These are phyloP conservation scores for Naganishia antarctica DNA, from an alignment of 768 basidiomycete species.

Conservation along the genomic window DNA sequence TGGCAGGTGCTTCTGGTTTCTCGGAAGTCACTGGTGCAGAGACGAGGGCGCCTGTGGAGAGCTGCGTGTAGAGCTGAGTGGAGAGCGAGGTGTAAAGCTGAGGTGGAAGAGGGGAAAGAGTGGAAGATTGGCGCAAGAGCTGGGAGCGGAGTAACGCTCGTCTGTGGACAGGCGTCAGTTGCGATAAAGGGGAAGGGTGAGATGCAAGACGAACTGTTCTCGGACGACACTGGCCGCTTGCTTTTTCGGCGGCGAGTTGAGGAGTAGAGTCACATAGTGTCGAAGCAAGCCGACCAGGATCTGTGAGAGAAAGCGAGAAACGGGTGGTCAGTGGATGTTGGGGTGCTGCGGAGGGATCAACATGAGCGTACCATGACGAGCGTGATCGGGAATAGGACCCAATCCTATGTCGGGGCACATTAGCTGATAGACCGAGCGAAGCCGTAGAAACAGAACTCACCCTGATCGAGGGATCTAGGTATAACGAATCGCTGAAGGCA, in stretches of 20 bases:
- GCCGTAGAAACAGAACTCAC: slow-evolving; percentile 57
- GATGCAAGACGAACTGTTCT: slow-evolving; percentile 70
- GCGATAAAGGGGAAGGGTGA: slow-evolving; percentile 27
- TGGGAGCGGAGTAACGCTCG: slow-evolving; percentile 66
- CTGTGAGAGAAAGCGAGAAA: slow-evolving; percentile 50
- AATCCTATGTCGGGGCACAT: slow-evolving; percentile 38
- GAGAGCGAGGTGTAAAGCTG: slow-evolving; percentile 46
- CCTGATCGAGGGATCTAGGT: slow-evolving; percentile 92
- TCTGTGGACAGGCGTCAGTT: slow-evolving; percentile 27
- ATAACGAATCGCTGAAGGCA: slow-evolving; percentile 53
- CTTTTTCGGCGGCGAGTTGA: slow-evolving; percentile 79
- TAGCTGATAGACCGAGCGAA: neutral
- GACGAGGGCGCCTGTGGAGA: slow-evolving; percentile 65
- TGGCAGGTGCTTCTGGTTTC: slow-evolving; percentile 60
- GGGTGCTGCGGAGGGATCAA: neutral
- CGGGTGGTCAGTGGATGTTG: neutral
- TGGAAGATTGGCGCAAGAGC: slow-evolving; percentile 72
- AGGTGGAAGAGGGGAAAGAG: slow-evolving; percentile 67
- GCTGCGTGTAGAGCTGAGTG: slow-evolving; percentile 37
- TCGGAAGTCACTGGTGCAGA: slow-evolving; percentile 69
- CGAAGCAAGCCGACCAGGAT: slow-evolving; percentile 86
- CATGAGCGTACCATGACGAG: slow-evolving; percentile 75
- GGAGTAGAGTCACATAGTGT: slow-evolving; percentile 82
- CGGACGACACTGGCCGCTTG: slow-evolving; percentile 69
- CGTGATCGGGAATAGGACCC: slow-evolving; percentile 86